A percentile compares a stretch with the other conserved stretches of the same genome.
Conservation (phyloP, 352 stramenopile genomes). For the Phytopythium kandeliae region DNA sequence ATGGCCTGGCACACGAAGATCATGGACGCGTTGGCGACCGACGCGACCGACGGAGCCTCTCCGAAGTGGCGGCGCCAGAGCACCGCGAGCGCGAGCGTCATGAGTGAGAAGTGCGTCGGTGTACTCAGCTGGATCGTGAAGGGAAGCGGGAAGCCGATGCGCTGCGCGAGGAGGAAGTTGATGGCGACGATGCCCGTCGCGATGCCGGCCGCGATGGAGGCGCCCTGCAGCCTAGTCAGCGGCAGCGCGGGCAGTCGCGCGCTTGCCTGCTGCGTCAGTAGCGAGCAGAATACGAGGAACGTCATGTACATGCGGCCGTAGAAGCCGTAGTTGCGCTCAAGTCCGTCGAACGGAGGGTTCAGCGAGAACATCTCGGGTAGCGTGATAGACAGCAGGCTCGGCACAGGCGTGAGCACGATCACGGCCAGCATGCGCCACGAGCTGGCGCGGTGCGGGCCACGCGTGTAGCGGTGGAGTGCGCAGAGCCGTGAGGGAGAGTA, state of each 20-base stretch:
- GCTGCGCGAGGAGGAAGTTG: slow-evolving; percentile 8
- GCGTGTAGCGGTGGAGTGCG: background rate
- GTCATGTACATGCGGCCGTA: slow-evolving; percentile 15
- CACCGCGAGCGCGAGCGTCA: slow-evolving; percentile 8
- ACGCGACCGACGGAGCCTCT: background rate
- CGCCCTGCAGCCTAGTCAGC: background rate
- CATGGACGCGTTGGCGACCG: slow-evolving; percentile 10
- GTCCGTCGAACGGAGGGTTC: background rate
- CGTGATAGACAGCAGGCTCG: background rate
- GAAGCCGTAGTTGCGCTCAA: slow-evolving; percentile 12
- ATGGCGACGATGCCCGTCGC: background rate
- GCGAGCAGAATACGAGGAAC: slow-evolving; percentile 13
- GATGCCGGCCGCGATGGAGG: background rate
- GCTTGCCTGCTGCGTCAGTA: slow-evolving; percentile 13
- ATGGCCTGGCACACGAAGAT: slow-evolving; percentile 13
- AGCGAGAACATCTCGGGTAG: background rate
- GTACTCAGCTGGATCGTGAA: slow-evolving; percentile 16
- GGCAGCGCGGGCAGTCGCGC: slow-evolving; percentile 8
- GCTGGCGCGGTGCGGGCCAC: background rate
- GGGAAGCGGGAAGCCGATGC: slow-evolving; percentile 12
- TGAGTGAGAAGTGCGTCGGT: slow-evolving; percentile 13
- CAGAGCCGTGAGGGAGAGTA: background rate
- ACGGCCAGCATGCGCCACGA: background rate
- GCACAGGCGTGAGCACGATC: background rate
- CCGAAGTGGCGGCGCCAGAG: background rate